Evolutionary conservation across 371 early-diverging fungal genomes (phyloP), one percentile per base, ranked within the genome.

Genomic region (Sporodiniella umbellata): DNA sequence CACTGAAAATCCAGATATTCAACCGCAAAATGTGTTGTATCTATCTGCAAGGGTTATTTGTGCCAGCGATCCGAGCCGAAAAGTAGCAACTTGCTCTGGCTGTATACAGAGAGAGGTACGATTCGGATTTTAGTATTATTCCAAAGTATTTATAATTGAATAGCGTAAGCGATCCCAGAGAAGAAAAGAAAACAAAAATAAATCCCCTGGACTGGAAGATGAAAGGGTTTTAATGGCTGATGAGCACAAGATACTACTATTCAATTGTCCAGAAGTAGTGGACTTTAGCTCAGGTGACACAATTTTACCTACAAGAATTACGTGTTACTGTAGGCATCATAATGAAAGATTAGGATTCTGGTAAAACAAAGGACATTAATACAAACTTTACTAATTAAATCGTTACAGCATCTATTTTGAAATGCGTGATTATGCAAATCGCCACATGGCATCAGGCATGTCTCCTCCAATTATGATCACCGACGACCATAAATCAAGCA

Each of bases 401-500:
- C 33, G 10, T 25, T 33, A 22, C 40, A 75, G 76, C 56, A 72
- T 96, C 24, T 88, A 86, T 53, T 89, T 93, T 61, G 72, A 85
- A 30, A 80, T 92, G 62, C 75, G 79, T 18, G 93, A 96, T 64
- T 70, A 81, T 53, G 68, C 68, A 24, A 84, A 85, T 42, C 70
- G 77, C 23, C 70, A 83, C 33, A 75, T 94, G 8, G 92, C 93
- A 8, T 79, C 83, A 3, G 93, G 92, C 28, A 78, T 88, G 57
- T 92, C 95, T 8, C 91, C 95, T 2, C 93, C 96, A 2, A 91
- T 96, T 39, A 86, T 96, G 88, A 94, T 96, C 47, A 96, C 96
- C 1, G 96, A 96, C 57, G 96, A 96, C 61, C 96, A 96, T 74
- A 96, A 96, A 62, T 86, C 92, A 5, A 85, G 82, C 50, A 92